Base-by-base conservation (phyloP, 768 basidiomycete genomes). In the Pilatotrama ljubarskyi region DNA sequence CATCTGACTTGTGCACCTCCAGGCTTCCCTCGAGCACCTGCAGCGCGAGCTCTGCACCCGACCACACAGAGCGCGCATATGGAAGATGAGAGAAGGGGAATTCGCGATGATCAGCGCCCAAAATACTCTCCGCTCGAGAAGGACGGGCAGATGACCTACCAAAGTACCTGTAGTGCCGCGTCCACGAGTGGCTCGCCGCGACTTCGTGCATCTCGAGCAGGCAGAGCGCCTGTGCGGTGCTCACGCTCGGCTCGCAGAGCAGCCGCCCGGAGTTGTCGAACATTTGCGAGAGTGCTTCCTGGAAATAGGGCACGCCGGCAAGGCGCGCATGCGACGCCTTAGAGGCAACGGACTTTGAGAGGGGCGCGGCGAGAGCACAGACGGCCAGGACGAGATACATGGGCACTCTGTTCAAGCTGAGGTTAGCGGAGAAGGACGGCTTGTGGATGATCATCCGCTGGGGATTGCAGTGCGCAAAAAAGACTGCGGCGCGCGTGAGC, bases 381-480 rank as follows among this genome's bases (percentile, higher is more conserved):
- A 93, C 77, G 0, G 90, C 86, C 47, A 87, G 81, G 17, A 93
- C 76, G 25, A 93, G 83, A 68, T 90, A 82, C 32, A 78, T 73
- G 40, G 91, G 91, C 32, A 93, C 81, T 57, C 81, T 79, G 64
- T 85, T 85, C 61, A 84, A 83, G 56, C 82, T 82, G 8, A 93
- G 81, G 32, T 82, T 78, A 1, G 84, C 78, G 22, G 85, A 78
- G 66, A 93, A 93, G 8, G 86, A 84, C 20, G 91, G 87, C 52
- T 89, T 89, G 73, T 93, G 91, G 46, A 93, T 82, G 61, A 92
- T 79, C 65, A 86, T 80, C 37, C 87, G 83, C 61, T 86, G 84
- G 22, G 91, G 91, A 68, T 92, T 88, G 64, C 87, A 87, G 70
- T 89, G 88, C 24, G 91, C 81, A 71, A 93, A 92, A 72, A 92